Evolutionary conservation across 1,284 basidiomycete species (phyloP).

Genomic region (Limonomyces culmigenus): DNA sequence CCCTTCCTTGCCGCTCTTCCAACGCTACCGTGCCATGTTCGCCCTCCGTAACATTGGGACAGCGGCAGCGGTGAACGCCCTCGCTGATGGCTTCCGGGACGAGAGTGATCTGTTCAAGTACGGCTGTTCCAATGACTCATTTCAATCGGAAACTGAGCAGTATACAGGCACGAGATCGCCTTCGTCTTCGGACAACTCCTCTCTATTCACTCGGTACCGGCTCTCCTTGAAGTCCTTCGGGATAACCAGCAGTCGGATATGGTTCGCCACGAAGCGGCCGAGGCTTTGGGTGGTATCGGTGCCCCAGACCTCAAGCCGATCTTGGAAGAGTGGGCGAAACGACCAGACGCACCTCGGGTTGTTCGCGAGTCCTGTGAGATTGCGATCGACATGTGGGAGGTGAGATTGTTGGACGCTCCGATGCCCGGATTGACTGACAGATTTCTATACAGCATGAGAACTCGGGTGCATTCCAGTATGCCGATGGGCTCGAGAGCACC

Average conservation of each 20-base stretch:
- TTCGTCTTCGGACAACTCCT: slow-evolving; percentile 97
- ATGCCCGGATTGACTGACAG: not conserved
- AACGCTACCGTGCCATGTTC: slow-evolving; percentile 98
- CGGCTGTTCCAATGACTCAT: slow-evolving; percentile 10
- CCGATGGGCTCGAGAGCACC: slow-evolving; percentile 29
- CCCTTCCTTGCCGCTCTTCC: slow-evolving; percentile 62
- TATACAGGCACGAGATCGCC: slow-evolving; percentile 82
- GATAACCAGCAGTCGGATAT: slow-evolving; percentile 77
- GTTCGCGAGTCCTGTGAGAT: slow-evolving; percentile 95
- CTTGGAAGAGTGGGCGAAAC: slow-evolving; percentile 72
- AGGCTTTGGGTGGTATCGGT: slow-evolving; percentile 92
- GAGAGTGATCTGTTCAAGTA: slow-evolving; percentile 85
- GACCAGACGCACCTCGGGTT: slow-evolving; percentile 70
- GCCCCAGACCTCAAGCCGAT: slow-evolving; percentile 82
- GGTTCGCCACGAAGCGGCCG: slow-evolving; percentile 98
- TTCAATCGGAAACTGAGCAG: slow-evolving; percentile 2
- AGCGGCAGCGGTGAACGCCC: slow-evolving; percentile 69
- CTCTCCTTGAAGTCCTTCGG: slow-evolving; percentile 65
- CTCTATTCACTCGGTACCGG: slow-evolving; percentile 78
- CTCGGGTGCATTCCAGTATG: slow-evolving; percentile 80
- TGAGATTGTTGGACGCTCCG: slow-evolving; percentile 16
- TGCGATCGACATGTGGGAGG: slow-evolving; percentile 96
- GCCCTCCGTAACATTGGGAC: slow-evolving; percentile 84
- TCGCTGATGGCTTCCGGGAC: slow-evolving; percentile 81
- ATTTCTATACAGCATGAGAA: slow-evolving; percentile 58